phyloP scores from a whole-genome alignment of 257 asterid species.

The Ballota nigra region DNA sequence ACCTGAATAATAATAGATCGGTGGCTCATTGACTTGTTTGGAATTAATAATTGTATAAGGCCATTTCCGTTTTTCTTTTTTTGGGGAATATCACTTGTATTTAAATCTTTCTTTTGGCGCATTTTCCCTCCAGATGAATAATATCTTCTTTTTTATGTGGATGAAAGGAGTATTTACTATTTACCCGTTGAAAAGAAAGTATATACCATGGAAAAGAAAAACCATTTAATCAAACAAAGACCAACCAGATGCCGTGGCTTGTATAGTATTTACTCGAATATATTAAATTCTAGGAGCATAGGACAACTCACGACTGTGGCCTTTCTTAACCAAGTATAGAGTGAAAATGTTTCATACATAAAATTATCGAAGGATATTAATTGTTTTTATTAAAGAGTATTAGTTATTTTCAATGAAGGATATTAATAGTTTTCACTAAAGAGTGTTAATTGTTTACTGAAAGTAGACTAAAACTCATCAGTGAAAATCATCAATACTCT shows the following conservation, averaged over 20 bases:
- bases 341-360: no score
- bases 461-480: no score
- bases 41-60: constrained; percentile 12
- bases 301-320: no score
- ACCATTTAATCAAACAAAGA: constrained; percentile 12
- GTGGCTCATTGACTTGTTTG: not conserved
- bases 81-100: not conserved
- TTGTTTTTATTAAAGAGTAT: no score
- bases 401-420: no score
- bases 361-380: no score
- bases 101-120: constrained; percentile 4
- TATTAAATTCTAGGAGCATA: no score
- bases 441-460: no score
- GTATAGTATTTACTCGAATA: not conserved
- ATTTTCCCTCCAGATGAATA: not conserved
- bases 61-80: not conserved
- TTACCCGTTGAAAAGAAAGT: constrained; percentile 21
- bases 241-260: constrained; percentile 4
- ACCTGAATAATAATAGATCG: not conserved
- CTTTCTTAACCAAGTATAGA: no score
- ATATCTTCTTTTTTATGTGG: constrained; percentile 15
- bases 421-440: no score
- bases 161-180: constrained; percentile 11
- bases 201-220: constrained; percentile 10
- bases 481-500: no score